These are phyloP conservation scores for Combretum micranthum DNA, from an alignment of 345 rosid genomes.

Conservation along the genomic window DNA sequence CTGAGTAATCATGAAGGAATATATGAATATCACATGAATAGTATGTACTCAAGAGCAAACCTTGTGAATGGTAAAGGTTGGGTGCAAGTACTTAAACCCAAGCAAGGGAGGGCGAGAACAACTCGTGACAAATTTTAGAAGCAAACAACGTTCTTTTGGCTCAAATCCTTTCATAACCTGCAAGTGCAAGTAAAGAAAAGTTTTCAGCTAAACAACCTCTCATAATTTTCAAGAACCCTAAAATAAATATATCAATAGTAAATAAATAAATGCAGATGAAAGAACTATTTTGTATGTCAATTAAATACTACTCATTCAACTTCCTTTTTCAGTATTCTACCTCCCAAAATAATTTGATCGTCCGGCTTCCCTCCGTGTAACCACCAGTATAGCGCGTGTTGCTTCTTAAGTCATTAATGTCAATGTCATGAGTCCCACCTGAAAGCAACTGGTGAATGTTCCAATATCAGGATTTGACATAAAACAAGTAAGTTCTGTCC, in stretches of 20 bases:
- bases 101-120: constrained; percentile 94
- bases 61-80: constrained; percentile 91
- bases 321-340: constrained; percentile 38
- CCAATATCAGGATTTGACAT: constrained; percentile 2
- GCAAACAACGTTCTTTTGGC: constrained; percentile 82
- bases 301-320: too few species aligned
- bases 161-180: constrained; percentile 84
- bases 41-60: constrained; percentile 24
- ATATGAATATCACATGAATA: not conserved
- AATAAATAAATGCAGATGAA: too few species aligned
- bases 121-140: constrained; percentile 96
- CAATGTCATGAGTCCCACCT: constrained; percentile 89
- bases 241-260: not conserved
- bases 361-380: constrained; percentile 79
- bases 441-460: constrained; percentile 68
- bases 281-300: too few species aligned
- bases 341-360: constrained; percentile 94
- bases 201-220: not conserved
- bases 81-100: constrained; percentile 91
- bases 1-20: not conserved
- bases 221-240: not conserved
- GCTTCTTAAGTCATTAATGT: constrained; percentile 72
- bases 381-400: constrained; percentile 90
- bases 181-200: constrained; percentile 7
- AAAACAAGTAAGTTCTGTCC: not conserved